A percentile compares a stretch with the other conserved stretches of the same genome.
Conservation (phyloP, 805 yeast species). For the Nakazawaea siamensis region DNA sequence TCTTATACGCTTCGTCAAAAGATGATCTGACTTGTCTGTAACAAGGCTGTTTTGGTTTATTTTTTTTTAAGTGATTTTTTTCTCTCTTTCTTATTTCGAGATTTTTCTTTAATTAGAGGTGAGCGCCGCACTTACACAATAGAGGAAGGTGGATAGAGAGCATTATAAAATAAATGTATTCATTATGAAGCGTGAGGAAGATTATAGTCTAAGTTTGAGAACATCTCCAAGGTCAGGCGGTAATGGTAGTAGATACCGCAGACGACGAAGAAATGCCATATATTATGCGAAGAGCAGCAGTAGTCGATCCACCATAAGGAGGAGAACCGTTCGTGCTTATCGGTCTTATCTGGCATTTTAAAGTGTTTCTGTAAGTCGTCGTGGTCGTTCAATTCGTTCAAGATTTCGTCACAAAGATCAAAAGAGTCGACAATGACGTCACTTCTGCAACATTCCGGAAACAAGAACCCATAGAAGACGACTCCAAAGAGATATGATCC, state of each 20-base stretch:
- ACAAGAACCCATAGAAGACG: constrained; percentile 74
- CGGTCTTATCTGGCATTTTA: constrained; percentile 27
- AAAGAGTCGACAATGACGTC: constrained; percentile 51
- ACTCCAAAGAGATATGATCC: constrained; percentile 78
- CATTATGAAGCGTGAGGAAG: too few relatives aligned
- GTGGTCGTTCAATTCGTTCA: constrained; percentile 20
- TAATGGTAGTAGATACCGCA: constrained; percentile 90
- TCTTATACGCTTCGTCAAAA: too few relatives aligned
- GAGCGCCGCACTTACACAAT: too few relatives aligned
- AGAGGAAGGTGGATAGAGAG: too few relatives aligned
- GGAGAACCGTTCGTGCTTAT: constrained; percentile 26
- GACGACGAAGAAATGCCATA: constrained; percentile 91
- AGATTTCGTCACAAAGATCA: constrained; percentile 24
- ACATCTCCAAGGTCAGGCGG: constrained; percentile 67
- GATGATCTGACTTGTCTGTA: too few relatives aligned
- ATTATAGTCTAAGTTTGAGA: too few relatives aligned
- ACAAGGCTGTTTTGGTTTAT: too few relatives aligned
- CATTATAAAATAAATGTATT: too few relatives aligned
- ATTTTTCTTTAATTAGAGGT: too few relatives aligned
- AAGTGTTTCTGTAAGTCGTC: constrained; percentile 28
- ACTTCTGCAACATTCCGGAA: constrained; percentile 83
- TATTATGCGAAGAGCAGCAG: constrained; percentile 69
- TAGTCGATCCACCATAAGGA: constrained; percentile 85
- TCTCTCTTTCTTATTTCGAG: too few relatives aligned
- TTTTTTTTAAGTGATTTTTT: too few relatives aligned